Evolutionary conservation across 768 basidiomycete genomes (phyloP).

Genomic region (Suillus lakei): DNA sequence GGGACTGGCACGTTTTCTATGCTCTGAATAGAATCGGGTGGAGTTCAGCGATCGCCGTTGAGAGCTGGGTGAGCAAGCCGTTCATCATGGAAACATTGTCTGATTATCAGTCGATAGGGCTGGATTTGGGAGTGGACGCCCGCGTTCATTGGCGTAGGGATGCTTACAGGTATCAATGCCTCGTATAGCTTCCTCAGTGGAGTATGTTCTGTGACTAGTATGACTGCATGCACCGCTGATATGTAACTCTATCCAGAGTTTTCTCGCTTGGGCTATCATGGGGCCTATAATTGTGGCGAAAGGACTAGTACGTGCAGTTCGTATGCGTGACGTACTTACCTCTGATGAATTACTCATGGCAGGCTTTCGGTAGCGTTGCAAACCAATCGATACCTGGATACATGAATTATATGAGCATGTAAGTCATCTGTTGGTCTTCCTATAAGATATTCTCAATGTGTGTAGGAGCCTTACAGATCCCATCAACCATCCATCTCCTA

Average conservation of each 20-base stretch:
- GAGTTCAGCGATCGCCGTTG: slow-evolving; percentile 57
- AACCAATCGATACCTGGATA: slow-evolving; percentile 7
- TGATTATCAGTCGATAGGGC: slow-evolving; percentile 4
- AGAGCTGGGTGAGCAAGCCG: slow-evolving; percentile 53
- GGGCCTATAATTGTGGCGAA: slow-evolving; percentile 57
- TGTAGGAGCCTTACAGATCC: slow-evolving; percentile 46
- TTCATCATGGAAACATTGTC: neutral
- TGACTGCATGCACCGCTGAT: neutral
- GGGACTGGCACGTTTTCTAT: slow-evolving; percentile 69
- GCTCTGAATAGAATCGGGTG: slow-evolving; percentile 60
- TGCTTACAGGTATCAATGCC: slow-evolving; percentile 58
- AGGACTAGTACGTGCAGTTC: slow-evolving; percentile 29
- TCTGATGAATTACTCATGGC: neutral
- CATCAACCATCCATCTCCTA: slow-evolving; percentile 50
- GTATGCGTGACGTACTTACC: neutral
- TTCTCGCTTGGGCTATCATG: slow-evolving; percentile 66
- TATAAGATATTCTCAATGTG: neutral
- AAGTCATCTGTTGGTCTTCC: neutral
- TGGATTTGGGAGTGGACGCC: slow-evolving; percentile 38
- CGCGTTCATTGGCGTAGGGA: slow-evolving; percentile 60
- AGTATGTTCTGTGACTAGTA: slow-evolving; percentile 35
- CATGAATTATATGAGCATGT: slow-evolving; percentile 11
- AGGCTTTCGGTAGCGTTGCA: slow-evolving; percentile 8
- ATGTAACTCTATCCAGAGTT: slow-evolving; percentile 38
- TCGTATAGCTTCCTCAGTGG: slow-evolving; percentile 51